Percentiles rank a stretch among this genome's conserved stretches.
These are phyloP conservation scores for Cryphonectria nitschkei DNA, from an alignment of 2,329 filamentous ascomycete genomes.

Conservation along the genomic window DNA sequence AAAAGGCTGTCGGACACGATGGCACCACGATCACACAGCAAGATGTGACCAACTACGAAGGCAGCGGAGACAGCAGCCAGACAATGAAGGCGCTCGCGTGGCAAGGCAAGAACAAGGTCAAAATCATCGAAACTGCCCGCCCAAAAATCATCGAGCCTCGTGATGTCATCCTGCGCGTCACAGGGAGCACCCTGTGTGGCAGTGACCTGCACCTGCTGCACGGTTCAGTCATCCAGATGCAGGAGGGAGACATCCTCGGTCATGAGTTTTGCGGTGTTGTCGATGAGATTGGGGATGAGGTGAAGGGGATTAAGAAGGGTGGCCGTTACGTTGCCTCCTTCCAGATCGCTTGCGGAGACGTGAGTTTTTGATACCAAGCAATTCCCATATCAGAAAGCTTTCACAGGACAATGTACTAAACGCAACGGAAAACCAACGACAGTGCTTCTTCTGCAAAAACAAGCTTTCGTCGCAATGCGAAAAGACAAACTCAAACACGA, in stretches of 20 bases:
- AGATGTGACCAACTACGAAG: conserved; percentile 66
- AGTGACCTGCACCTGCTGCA: conserved; percentile 63
- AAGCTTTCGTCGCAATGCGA: conserved; percentile 82
- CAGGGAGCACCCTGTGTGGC: conserved; percentile 61
- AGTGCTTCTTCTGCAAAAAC: conserved; percentile 78
- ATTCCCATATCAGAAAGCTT: not conserved
- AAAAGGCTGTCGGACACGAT: conserved; percentile 70
- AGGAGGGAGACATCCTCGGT: conserved; percentile 69
- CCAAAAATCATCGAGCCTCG: conserved; percentile 72
- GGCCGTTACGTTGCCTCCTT: conserved; percentile 82
- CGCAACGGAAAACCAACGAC: not conserved
- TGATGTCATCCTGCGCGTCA: conserved; percentile 83
- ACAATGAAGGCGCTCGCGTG: conserved; percentile 82
- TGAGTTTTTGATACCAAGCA: conserved; percentile 7
- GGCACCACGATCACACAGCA: conserved; percentile 68
- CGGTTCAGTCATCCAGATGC: conserved; percentile 59
- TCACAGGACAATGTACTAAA: not conserved
- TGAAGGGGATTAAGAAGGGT: conserved; percentile 59
- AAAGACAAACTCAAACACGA: conserved; percentile 74
- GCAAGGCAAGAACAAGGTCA: conserved; percentile 80
- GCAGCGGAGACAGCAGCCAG: conserved; percentile 52
- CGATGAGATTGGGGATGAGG: conserved; percentile 57
- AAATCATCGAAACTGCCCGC: conserved; percentile 69
- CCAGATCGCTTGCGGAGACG: conserved; percentile 73
- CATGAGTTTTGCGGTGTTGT: conserved; percentile 64